Conservation (phyloP, 352 stramenopile species). For the Paralagenidium karlingii region DNA sequence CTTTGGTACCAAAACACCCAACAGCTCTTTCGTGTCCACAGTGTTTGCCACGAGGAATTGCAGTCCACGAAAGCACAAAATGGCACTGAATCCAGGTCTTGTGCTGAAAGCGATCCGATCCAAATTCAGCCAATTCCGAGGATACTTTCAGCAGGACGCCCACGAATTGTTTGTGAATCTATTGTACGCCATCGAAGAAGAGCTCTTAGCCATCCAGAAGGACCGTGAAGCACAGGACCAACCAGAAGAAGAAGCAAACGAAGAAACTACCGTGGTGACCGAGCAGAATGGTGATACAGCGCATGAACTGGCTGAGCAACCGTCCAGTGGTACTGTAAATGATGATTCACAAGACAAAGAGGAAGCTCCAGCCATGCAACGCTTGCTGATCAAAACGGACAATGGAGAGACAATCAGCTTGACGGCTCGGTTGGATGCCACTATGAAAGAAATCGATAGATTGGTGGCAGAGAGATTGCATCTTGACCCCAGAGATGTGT, state of each 20-base stretch:
- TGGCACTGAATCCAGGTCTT: not conserved
- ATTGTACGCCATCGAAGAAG: conserved; percentile 79
- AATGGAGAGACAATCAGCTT: conserved; percentile 44
- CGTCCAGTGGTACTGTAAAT: too few relatives aligned
- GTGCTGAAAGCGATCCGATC: conserved; percentile 54
- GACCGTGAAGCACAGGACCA: too few relatives aligned
- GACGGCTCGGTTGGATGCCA: conserved; percentile 27
- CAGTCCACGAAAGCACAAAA: too few relatives aligned
- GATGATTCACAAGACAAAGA: too few relatives aligned
- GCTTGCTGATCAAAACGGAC: conserved; percentile 53
- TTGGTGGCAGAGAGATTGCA: conserved; percentile 39
- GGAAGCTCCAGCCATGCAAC: too few relatives aligned
- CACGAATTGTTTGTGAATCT: conserved; percentile 93
- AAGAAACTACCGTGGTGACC: too few relatives aligned
- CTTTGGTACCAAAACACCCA: too few relatives aligned
- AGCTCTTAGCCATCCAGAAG: conserved; percentile 12
- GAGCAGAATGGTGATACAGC: too few relatives aligned
- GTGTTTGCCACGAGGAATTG: too few relatives aligned
- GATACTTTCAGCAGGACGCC: conserved; percentile 93
- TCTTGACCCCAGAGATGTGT: conserved; percentile 40
- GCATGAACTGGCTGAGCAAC: too few relatives aligned
- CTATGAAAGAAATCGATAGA: conserved; percentile 32
- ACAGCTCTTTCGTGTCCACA: too few relatives aligned
- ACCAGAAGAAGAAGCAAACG: too few relatives aligned
- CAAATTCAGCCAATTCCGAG: conserved; percentile 89